phyloP scores from a whole-genome alignment of 306 rosid species.

The Cucurbita moschata region DNA sequence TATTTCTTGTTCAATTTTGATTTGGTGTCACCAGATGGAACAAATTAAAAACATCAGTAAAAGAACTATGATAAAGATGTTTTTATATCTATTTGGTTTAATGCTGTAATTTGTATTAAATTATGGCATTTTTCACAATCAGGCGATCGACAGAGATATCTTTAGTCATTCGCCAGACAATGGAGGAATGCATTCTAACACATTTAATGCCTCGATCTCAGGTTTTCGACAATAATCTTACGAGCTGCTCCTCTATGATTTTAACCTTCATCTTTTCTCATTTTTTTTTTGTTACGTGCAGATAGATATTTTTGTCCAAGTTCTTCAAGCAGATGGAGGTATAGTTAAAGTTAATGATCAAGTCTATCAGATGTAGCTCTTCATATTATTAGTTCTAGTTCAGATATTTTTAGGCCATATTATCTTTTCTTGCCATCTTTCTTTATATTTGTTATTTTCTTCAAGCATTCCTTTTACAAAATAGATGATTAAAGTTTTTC shows the following conservation, averaged over 20 bases:
- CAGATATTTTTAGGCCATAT: not conserved
- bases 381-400: not conserved
- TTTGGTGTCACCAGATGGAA: not conserved
- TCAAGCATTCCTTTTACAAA: not conserved
- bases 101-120: conserved; percentile 5
- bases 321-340: conserved; percentile 98
- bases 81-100: not conserved
- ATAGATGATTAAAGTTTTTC: not conserved
- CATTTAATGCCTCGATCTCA: conserved; percentile 84
- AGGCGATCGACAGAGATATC: conserved; percentile 94
- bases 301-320: conserved; percentile 90
- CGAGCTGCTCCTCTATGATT: conserved; percentile 11
- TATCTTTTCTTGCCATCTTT: not conserved
- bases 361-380: not conserved
- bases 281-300: conserved; percentile 18
- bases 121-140: conserved; percentile 15
- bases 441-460: not conserved
- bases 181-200: conserved; percentile 78
- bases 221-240: conserved; percentile 29
- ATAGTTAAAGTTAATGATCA: not conserved
- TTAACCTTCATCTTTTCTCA: conserved; percentile 7
- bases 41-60: not conserved
- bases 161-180: conserved; percentile 75
- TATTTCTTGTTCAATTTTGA: not conserved
- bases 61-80: not conserved